phyloP scores from a whole-genome alignment of 331 rosid species.

The Stylosanthes scabra region DNA sequence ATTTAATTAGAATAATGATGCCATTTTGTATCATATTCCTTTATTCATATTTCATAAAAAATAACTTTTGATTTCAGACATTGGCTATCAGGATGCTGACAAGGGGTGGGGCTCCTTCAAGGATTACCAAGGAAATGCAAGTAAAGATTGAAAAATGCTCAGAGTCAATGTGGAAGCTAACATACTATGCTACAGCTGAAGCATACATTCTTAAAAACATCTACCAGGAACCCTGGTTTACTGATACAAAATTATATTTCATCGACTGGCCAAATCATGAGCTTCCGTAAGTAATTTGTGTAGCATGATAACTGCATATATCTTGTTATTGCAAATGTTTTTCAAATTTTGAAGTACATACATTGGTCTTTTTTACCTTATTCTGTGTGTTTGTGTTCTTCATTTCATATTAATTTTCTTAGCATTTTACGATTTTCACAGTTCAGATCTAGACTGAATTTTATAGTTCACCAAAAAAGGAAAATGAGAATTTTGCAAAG shows the following conservation, averaged over 20 bases:
- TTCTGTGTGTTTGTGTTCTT: conserved; percentile 25
- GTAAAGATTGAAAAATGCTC: conserved; percentile 84
- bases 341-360: conserved; percentile 23
- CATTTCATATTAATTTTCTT: conserved; percentile 9
- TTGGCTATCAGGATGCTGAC: conserved; percentile 66
- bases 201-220: conserved; percentile 60
- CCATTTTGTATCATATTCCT: too few relatives aligned
- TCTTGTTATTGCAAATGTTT: conserved; percentile 21
- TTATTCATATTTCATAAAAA: conserved; percentile 19
- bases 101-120: conserved; percentile 60
- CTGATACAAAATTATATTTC: conserved; percentile 65
- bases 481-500: conserved; percentile 30
- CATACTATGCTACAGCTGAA: conserved; percentile 87
- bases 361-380: conserved; percentile 28
- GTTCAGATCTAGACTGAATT: too few relatives aligned
- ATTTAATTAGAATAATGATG: too few relatives aligned
- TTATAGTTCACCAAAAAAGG: neutral
- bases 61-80: conserved; percentile 59
- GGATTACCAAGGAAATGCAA: conserved; percentile 63
- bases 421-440: conserved; percentile 8
- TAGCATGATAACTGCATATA: conserved; percentile 20
- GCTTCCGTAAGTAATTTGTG: conserved; percentile 67
- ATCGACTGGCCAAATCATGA: conserved; percentile 94
- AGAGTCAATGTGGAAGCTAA: conserved; percentile 95
- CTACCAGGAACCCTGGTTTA: conserved; percentile 83